Percentiles rank a stretch among this genome's conserved stretches.
phyloP scores from a whole-genome alignment of 2,329 filamentous ascomycete genomes.

The Neonectria punicea region DNA sequence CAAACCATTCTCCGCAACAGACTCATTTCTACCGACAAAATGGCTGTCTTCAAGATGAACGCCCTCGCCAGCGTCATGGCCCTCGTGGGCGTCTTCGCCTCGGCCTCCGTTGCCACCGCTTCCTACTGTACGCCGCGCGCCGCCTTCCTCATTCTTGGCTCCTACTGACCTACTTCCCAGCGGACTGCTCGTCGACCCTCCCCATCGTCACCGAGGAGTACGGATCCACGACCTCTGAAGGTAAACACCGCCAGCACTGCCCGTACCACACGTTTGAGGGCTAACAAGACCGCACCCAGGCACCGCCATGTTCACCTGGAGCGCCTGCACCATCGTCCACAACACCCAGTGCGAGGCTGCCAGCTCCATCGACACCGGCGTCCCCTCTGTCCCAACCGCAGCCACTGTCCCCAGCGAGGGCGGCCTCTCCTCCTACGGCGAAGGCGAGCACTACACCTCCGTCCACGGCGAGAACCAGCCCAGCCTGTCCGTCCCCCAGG shows the following conservation, averaged over 20 bases:
- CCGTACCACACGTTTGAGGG: neutral
- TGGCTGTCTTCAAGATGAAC: slow-evolving; percentile 46
- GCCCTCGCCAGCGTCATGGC: slow-evolving; percentile 37
- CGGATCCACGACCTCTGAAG: slow-evolving; percentile 47
- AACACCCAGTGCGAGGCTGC: slow-evolving; percentile 48
- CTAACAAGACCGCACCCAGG: slow-evolving; percentile 35
- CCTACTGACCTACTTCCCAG: slow-evolving; percentile 35
- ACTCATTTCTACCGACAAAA: slow-evolving; percentile 32
- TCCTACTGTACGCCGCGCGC: slow-evolving; percentile 34
- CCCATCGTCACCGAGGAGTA: slow-evolving; percentile 45
- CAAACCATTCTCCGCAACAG: slow-evolving; percentile 2
- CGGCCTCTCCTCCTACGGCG: slow-evolving; percentile 23
- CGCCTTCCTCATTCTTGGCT: neutral
- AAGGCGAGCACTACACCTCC: slow-evolving; percentile 23
- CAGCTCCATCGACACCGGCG: slow-evolving; percentile 40
- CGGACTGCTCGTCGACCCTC: slow-evolving; percentile 43
- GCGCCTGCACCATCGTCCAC: slow-evolving; percentile 50
- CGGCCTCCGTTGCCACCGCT: slow-evolving; percentile 29
- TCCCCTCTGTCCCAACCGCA: slow-evolving; percentile 19
- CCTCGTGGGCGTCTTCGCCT: slow-evolving; percentile 35
- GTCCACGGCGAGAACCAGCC: slow-evolving; percentile 27
- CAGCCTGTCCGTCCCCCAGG: slow-evolving; percentile 24
- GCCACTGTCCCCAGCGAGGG: slow-evolving; percentile 26
- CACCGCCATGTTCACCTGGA: slow-evolving; percentile 48
- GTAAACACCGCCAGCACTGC: slow-evolving; percentile 32